Conservation (phyloP, 345 rosid species). For the Hirschfeldia incana region DNA sequence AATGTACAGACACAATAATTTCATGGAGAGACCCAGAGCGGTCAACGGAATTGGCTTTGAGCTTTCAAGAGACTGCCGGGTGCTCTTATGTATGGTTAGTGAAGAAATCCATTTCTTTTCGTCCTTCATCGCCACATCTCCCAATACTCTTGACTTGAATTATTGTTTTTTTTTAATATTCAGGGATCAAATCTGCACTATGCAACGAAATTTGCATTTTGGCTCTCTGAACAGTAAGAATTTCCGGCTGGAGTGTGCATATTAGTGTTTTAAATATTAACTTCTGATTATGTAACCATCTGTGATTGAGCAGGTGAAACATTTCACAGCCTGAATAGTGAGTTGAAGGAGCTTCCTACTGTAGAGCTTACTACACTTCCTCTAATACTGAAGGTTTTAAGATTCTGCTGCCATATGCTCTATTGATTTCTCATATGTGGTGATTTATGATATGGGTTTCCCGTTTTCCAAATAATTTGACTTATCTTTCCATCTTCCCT, state of each 20-base stretch:
- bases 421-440: slow-evolving; percentile 15
- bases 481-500: slow-evolving; percentile 1
- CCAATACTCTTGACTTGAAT: slow-evolving; percentile 3
- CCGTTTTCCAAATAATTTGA: slow-evolving; percentile 54
- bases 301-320: slow-evolving; percentile 62
- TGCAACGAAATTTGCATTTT: slow-evolving; percentile 84
- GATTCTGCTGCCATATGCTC: slow-evolving; percentile 43
- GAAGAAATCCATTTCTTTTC: not conserved
- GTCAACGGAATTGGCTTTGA: slow-evolving; percentile 87
- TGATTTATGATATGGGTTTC: slow-evolving; percentile 24
- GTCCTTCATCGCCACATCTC: not conserved
- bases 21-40: slow-evolving; percentile 97
- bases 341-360: slow-evolving; percentile 89
- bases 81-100: slow-evolving; percentile 83
- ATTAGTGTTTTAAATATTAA: not conserved
- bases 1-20: slow-evolving; percentile 80
- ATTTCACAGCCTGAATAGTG: slow-evolving; percentile 75
- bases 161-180: slow-evolving; percentile 10
- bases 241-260: slow-evolving; percentile 13
- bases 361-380: slow-evolving; percentile 95
- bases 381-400: slow-evolving; percentile 78
- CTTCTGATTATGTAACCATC: slow-evolving; percentile 22
- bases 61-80: slow-evolving; percentile 94
- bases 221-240: slow-evolving; percentile 77
- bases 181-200: slow-evolving; percentile 82